Base-by-base conservation (phyloP, 805 yeast genomes). In the Torulaspora delbrueckii region DNA sequence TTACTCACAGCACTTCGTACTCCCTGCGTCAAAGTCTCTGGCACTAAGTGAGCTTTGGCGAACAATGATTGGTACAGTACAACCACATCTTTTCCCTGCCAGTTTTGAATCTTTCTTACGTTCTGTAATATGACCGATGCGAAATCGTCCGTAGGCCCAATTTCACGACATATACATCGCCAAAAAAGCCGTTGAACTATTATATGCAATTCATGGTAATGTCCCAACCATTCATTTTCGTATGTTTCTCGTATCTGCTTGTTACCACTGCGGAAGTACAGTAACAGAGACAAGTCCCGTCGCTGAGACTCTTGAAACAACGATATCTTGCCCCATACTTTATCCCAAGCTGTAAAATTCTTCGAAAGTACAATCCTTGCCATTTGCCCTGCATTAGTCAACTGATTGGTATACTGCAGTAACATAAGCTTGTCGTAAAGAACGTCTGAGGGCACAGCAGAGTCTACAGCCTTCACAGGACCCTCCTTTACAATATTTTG, bases 61-160 rank as follows among this genome's bases (percentile, higher is more conserved):
- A 55, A 62, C 26, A 63, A 40, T 5, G 65, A 51, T 42, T 63
- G 68, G 44, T 57, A 61, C 18, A 63, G 42, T 2, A 57, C 50
- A 3, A 61, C 45, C 3, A 48, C 31, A 25, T 60, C 54, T 8
- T 37, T 34, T 6, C 51, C 37, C 3, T 39, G 33, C 51, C 55
- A 49, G 18, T 41, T 36, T 9, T 30, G 19, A 4, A 51, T 37
- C 31, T 48, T 35, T 4, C 25, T 39, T 27, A 40, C 31, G 27
- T 33, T 23, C 4, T 33, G 35, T 28, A 30, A 30, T 19, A 44
- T 14, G 10, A 30, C 25, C 24, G 34, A 25, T 25, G 49, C 46
- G 4, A 34, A 8, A 10, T 39, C 26, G 14, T 31, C 37, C 28
- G 45, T 38, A 6, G 27, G 24, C 5, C 40, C 35, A 3, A 30